Evolutionary conservation across 2,329 filamentous ascomycete species (phyloP), one percentile per base, ranked within the genome.

Genomic region (Ophiostoma himal-ulmi): DNA sequence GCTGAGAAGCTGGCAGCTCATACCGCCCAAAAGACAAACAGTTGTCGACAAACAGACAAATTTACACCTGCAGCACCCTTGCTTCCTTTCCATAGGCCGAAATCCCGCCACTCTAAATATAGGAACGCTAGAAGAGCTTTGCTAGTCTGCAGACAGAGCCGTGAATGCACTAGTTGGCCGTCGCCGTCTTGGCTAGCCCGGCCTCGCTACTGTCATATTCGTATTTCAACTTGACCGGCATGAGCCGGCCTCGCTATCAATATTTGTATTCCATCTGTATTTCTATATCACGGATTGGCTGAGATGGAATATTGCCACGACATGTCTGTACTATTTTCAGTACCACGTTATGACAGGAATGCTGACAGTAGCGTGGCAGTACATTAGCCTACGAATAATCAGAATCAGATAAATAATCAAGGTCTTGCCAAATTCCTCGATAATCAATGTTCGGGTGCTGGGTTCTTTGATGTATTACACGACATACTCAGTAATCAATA

Each of bases 281-380:
- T n/a, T 3, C 17, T 48, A 4, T 20, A n/a, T 48, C 20, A 2
- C 44, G 5, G 7, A n/a, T 7, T 48, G 17, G 17, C 17, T 7
- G 37, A 48, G 44, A 20, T n/a, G 17, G 22, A 57, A 30, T 57
- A 57, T 57, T 57, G 52, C n/a, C 52, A 57, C 52, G 22, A 57
- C 52, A 57, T 57, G n/a, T 26, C 22, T 57, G n/a, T 10, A 10
- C 30, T 57, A 22, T 57, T 57, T 26, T 26, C 52, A 26, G 11
- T 57, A 30, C 52, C 52, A 57, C 52, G 52, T 57, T 57, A 57
- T 30, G 52, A 11, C 22, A 57, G 52, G 52, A 57, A 57, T 57
- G 52, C n/a, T 26, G 52, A 26, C 52, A 57, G 26, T 57, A 57
- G 52, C 22, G 52, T 57, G 52, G 52, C 52, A 57, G 52, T 30